These are phyloP conservation scores for Ceratorhiza oryzae-sativae DNA, from an alignment of 1,284 basidiomycete species.

Conservation along the genomic window DNA sequence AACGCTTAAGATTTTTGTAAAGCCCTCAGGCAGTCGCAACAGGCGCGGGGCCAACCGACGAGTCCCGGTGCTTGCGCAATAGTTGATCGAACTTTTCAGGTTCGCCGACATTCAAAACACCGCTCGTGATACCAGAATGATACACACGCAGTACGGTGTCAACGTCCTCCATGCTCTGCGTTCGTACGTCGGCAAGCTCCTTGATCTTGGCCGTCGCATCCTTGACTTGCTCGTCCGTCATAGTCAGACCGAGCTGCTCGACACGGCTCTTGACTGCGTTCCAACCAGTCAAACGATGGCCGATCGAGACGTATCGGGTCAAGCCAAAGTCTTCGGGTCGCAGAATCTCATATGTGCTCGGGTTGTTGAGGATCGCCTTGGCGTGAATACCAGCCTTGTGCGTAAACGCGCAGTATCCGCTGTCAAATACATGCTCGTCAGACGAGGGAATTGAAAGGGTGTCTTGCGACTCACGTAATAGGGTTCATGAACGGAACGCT, in stretches of 20 bases:
- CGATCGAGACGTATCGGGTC: slow-evolving; percentile 97
- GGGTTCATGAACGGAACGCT: slow-evolving; percentile 98
- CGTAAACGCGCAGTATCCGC: slow-evolving; percentile 99
- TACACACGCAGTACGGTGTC: slow-evolving; percentile 96
- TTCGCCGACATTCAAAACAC: slow-evolving; percentile 86
- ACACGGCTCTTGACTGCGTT: slow-evolving; percentile 99
- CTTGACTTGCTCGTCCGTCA: slow-evolving; percentile 94
- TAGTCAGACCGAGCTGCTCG: slow-evolving; percentile 89
- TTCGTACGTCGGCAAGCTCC: slow-evolving; percentile 97
- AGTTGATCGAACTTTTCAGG: slow-evolving; percentile 85
- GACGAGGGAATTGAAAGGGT: not conserved
- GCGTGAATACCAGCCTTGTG: slow-evolving; percentile 99
- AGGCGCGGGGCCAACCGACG: not conserved
- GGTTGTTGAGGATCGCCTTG: slow-evolving; percentile 99
- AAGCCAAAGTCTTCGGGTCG: slow-evolving; percentile 99
- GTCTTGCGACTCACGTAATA: slow-evolving; percentile 68
- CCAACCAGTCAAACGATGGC: slow-evolving; percentile 95
- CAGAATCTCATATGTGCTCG: slow-evolving; percentile 96
- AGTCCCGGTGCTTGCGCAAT: slow-evolving; percentile 73
- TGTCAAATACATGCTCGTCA: slow-evolving; percentile 47
- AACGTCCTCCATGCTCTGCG: slow-evolving; percentile 99
- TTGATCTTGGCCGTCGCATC: slow-evolving; percentile 99
- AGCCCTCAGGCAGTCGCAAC: slow-evolving; percentile 2
- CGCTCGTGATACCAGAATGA: slow-evolving; percentile 87
- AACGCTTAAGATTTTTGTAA: slow-evolving; percentile 3